Evolutionary conservation across 2,329 filamentous ascomycete species (phyloP).

Genomic region (Fusarium sororula): DNA sequence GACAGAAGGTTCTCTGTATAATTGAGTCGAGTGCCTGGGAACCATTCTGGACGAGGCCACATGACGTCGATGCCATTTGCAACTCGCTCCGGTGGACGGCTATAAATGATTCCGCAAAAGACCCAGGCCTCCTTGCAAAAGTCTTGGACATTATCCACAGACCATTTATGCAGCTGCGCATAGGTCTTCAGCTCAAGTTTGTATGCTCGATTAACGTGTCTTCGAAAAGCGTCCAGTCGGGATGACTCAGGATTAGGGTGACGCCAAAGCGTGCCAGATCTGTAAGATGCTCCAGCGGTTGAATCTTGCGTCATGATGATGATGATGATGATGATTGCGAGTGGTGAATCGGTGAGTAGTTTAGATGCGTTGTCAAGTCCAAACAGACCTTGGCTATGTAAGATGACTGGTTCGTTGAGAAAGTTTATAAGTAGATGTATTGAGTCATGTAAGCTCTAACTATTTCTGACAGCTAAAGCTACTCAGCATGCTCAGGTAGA

Average conservation of each 20-base stretch:
- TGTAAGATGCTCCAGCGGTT: background rate
- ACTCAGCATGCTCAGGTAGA: too few species aligned
- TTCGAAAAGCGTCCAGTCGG: background rate
- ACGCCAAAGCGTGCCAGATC: background rate
- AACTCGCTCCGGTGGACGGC: background rate
- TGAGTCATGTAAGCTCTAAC: rapidly evolving
- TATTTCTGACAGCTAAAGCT: too few species aligned
- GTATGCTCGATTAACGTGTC: background rate
- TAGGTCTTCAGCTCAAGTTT: background rate
- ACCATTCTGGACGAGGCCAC: background rate
- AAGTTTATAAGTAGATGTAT: too few species aligned
- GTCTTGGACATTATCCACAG: background rate
- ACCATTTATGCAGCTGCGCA: background rate
- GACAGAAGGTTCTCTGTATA: background rate
- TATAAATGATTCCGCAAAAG: background rate
- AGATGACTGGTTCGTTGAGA: too few species aligned
- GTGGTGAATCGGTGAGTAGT: too few species aligned
- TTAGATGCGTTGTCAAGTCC: too few species aligned
- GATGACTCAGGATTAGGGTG: background rate
- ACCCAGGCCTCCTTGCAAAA: background rate
- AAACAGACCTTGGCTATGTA: too few species aligned
- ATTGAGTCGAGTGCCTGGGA: background rate
- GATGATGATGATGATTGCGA: too few species aligned
- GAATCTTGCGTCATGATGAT: background rate
- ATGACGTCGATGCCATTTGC: background rate